Conservation (phyloP, 1,284 basidiomycete genomes). For the Sanghuangporus baumii region DNA sequence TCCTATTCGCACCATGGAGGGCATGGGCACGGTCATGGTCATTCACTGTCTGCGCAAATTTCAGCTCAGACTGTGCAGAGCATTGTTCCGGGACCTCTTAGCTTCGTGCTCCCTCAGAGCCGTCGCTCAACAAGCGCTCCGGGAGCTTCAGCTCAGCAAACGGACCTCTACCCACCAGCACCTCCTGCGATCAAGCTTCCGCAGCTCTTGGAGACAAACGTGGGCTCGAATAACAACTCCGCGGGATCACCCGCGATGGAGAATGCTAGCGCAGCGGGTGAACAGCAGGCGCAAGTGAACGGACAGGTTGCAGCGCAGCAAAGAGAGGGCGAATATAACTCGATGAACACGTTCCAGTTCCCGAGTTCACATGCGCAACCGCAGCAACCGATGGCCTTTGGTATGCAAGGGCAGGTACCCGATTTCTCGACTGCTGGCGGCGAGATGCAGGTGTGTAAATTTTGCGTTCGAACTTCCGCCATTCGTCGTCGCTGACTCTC, state of each 20-base stretch:
- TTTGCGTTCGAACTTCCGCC: neutral
- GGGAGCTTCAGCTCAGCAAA: constrained; percentile 4
- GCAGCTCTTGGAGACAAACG: neutral
- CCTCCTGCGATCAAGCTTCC: constrained; percentile 9
- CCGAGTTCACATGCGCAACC: neutral
- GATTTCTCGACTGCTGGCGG: constrained; percentile 9
- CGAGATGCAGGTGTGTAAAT: constrained; percentile 9
- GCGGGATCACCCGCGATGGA: neutral
- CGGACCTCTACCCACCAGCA: neutral
- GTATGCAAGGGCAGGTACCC: constrained; percentile 14
- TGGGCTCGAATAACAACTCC: neutral
- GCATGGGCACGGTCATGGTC: constrained; percentile 10
- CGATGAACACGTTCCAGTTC: constrained; percentile 6
- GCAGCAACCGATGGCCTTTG: constrained; percentile 2
- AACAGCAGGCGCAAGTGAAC: neutral
- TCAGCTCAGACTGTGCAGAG: constrained; percentile 1
- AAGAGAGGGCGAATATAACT: neutral
- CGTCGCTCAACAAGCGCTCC: constrained; percentile 12
- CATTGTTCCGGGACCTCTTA: constrained; percentile 3
- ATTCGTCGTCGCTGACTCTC: neutral
- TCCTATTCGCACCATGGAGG: neutral
- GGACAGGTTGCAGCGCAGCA: neutral
- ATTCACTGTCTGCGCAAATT: constrained; percentile 12
- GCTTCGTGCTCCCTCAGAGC: constrained; percentile 10
- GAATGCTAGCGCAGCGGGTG: neutral